These are phyloP conservation scores for Dorcoceras hygrometricum DNA, from an alignment of 257 asterid species.

Conservation along the genomic window DNA sequence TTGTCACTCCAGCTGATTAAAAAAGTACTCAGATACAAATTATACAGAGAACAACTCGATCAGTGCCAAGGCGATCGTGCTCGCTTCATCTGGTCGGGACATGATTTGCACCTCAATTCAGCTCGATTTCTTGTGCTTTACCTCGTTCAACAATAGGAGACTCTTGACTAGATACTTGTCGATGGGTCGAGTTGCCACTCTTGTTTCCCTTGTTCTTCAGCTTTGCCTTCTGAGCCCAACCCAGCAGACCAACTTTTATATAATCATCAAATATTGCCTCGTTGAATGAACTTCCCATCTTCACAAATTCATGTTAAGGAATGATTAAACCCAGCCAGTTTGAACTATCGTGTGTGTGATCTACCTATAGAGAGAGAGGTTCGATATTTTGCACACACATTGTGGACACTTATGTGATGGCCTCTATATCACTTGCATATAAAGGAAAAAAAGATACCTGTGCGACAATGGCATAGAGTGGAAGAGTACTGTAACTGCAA, in stretches of 20 bases:
- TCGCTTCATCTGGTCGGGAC: no score
- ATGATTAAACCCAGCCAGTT: background rate
- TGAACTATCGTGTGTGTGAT: no score
- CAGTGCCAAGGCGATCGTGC: no score
- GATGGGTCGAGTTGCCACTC: constrained; percentile 28
- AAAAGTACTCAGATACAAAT: no score
- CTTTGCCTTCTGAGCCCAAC: constrained; percentile 64
- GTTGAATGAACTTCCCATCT: constrained; percentile 80
- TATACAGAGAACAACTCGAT: no score
- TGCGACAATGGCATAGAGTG: constrained; percentile 71
- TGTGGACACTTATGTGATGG: no score
- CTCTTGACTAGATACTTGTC: constrained; percentile 13
- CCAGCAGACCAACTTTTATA: constrained; percentile 48
- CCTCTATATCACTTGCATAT: no score
- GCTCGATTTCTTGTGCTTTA: background rate
- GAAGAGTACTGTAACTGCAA: constrained; percentile 84
- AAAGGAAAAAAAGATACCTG: no score
- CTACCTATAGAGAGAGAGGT: no score
- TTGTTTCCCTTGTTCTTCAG: constrained; percentile 32
- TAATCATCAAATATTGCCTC: constrained; percentile 54
- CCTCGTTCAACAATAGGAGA: constrained; percentile 10
- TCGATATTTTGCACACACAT: no score
- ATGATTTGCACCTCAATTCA: no score
- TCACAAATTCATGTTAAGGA: background rate
- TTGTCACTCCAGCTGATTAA: no score